Base-by-base conservation (phyloP, 1,284 basidiomycete genomes). In the Puccinia hordei region DNA sequence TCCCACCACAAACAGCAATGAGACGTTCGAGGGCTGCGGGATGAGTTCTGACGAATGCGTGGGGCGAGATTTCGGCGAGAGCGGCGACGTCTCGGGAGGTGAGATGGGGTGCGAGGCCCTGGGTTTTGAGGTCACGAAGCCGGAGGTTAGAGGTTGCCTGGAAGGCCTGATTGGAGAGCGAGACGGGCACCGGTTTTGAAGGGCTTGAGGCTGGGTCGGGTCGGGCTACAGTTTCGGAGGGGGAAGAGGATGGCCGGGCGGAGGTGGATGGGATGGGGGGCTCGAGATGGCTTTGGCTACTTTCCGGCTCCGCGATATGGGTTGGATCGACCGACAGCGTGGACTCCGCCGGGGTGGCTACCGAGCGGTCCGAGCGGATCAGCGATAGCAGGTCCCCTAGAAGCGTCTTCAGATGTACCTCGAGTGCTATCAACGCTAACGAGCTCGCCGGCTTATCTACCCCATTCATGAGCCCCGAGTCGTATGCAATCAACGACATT, bases 401-500 rank as follows among this genome's bases (percentile, higher is more conserved):
- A 38, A 77, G 46, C 27, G 74, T 77, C 63, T 77, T 77, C 15
- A 77, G 74, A 68, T 77, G 74, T 59, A 85, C 84, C 75, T 86
- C 84, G 10, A 86, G 82, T 12, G 86, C 86, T 12, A 83, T 82
- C 24, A 85, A 82, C 13, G 85, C 82, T 73, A 86, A 82, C 12
- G 85, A 85, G 5, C 85, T 85, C 1, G 86, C 85, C 66, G 86
- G 83, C 0, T 82, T 80, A 27, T 85, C 83, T 2, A 86, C 84
- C 17, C 87, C 87, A 0, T 83, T 84, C 0, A 82, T 68, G 75
- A 87, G 82, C 13, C 86, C 86, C 0, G 83, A 83, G 68, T 87
- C 85, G 53, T 86, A 86, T 4, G 86, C 86, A 17, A 85, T 78
- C 10, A 85, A 79, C 27, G 85, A 83, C 87, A 87, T 87, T 6